These are phyloP conservation scores for Datura wrightii DNA, from an alignment of 257 asterid species.

Conservation along the genomic window DNA sequence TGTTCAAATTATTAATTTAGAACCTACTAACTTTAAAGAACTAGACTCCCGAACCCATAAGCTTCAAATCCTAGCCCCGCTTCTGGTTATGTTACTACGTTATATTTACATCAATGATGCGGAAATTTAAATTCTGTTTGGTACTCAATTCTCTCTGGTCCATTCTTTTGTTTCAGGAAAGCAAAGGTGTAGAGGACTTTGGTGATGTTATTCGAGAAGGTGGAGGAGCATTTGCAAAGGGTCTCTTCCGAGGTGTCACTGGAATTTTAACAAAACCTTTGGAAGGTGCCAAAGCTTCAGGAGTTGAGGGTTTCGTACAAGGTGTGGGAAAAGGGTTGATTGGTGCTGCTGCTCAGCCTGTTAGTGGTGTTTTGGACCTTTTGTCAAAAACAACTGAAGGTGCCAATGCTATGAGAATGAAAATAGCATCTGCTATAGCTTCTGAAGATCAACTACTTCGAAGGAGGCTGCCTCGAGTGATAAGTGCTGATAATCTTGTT, in stretches of 20 bases:
- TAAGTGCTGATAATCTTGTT: conserved; percentile 92
- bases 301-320: conserved; percentile 99
- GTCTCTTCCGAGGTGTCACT: conserved; percentile 93
- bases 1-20: too few relatives aligned
- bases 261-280: conserved; percentile 98
- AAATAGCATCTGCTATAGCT: conserved; percentile 92
- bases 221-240: conserved; percentile 98
- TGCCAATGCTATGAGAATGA: conserved; percentile 98
- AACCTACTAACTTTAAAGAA: too few relatives aligned
- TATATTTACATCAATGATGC: neutral
- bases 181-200: conserved; percentile 94
- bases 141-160: conserved; percentile 24
- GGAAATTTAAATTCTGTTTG: conserved; percentile 29
- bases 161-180: conserved; percentile 60
- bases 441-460: conserved; percentile 98
- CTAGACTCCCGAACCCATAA: too few relatives aligned
- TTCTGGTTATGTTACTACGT: neutral
- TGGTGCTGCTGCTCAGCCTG: conserved; percentile 99
- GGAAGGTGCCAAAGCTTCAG: conserved; percentile 99
- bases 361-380: conserved; percentile 95
- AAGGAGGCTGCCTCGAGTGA: conserved; percentile 91
- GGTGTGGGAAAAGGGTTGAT: conserved; percentile 98
- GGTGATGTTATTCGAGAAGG: conserved; percentile 99
- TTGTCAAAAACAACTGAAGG: conserved; percentile 98
- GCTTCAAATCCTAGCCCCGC: neutral